phyloP scores from a whole-genome alignment of 225 moss, liverwort and hornwort species.

The Pseudisothecium myosuroides region DNA sequence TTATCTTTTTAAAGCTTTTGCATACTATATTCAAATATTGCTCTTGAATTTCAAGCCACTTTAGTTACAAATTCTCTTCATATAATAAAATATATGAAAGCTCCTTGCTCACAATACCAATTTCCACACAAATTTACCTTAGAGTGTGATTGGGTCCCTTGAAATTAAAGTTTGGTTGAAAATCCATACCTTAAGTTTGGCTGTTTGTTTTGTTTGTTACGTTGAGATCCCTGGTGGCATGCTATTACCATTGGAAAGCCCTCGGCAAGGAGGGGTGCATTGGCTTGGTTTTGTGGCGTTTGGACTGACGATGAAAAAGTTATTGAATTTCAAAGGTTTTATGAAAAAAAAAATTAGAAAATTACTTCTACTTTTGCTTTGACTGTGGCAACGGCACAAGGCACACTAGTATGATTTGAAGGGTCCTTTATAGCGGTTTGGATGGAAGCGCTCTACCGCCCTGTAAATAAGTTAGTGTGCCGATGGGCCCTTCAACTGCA shows the following conservation, averaged over 20 bases:
- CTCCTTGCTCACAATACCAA: rapidly evolving
- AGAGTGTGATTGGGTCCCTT: neutral
- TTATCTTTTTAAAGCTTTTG: neutral
- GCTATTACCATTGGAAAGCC: too few relatives aligned
- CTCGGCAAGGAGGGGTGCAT: too few relatives aligned
- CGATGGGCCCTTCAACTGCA: neutral
- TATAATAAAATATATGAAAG: neutral
- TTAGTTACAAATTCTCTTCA: neutral
- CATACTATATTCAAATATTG: neutral
- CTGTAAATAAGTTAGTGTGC: neutral
- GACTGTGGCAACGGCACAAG: too few relatives aligned
- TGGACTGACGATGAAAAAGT: too few relatives aligned
- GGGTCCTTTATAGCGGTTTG: neutral
- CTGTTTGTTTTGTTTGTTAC: too few relatives aligned
- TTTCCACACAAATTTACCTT: neutral
- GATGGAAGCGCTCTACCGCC: neutral
- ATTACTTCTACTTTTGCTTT: too few relatives aligned
- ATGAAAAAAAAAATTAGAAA: too few relatives aligned
- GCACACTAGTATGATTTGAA: too few relatives aligned
- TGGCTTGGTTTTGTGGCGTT: too few relatives aligned
- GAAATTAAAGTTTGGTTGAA: neutral
- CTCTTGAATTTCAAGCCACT: neutral
- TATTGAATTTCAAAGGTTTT: too few relatives aligned
- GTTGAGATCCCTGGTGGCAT: too few relatives aligned
- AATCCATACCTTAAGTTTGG: too few relatives aligned